Evolutionary conservation across 805 yeast species (phyloP).

Genomic region (Schwanniomyces occidentalis): DNA sequence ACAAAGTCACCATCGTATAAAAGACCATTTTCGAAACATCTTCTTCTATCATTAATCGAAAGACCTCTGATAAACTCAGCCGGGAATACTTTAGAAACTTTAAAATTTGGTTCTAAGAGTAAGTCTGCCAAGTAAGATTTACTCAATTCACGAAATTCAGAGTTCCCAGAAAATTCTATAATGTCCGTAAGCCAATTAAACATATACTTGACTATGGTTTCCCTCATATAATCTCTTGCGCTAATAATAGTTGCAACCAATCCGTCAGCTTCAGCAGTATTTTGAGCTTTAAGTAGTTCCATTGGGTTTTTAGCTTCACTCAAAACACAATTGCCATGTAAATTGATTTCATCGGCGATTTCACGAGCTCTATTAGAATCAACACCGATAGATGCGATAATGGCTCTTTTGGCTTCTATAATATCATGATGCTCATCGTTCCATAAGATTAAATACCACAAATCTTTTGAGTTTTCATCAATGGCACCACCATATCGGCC

Average conservation of each 20-base stretch:
- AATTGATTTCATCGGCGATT: conserved; percentile 48
- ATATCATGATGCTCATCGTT: conserved; percentile 75
- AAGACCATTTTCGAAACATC: conserved; percentile 35
- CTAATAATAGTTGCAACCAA: conserved; percentile 57
- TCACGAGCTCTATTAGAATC: conserved; percentile 26
- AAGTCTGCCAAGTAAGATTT: conserved; percentile 37
- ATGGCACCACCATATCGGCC: conserved; percentile 29
- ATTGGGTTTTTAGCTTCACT: conserved; percentile 24
- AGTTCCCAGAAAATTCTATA: conserved; percentile 19
- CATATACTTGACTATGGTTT: conserved; percentile 44
- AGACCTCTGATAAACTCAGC: conserved; percentile 21
- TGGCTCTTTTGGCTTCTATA: conserved; percentile 52
- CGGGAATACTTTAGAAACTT: conserved; percentile 33
- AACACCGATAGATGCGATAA: conserved; percentile 33
- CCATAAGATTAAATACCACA: conserved; percentile 61
- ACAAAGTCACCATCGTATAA: conserved; percentile 27
- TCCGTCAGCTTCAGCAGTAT: conserved; percentile 46
- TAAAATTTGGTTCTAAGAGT: conserved; percentile 36
- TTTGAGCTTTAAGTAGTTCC: conserved; percentile 32
- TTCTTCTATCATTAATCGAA: conserved; percentile 14
- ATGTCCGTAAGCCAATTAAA: conserved; percentile 54
- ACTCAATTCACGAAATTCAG: conserved; percentile 22
- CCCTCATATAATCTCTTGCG: conserved; percentile 51
- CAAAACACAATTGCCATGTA: conserved; percentile 51
- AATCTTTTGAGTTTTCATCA: conserved; percentile 32